These are phyloP conservation scores for Salix exigua DNA, from an alignment of 345 rosid species.

Conservation along the genomic window DNA sequence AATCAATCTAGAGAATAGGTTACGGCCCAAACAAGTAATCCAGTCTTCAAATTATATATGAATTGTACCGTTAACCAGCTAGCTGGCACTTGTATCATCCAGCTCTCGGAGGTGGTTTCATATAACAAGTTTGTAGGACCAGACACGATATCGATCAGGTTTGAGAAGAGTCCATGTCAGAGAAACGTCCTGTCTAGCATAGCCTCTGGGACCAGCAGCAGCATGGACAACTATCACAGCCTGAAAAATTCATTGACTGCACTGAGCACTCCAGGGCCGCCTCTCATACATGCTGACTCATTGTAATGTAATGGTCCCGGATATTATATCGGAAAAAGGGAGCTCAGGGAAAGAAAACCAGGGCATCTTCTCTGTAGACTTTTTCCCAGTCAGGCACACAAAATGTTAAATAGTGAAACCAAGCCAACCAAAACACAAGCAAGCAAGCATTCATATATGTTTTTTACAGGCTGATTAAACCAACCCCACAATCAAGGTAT, in stretches of 20 bases:
- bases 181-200: not conserved
- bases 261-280: not conserved
- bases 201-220: constrained; percentile 2
- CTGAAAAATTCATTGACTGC: not conserved
- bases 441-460: constrained; percentile 2
- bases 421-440: constrained; percentile 5
- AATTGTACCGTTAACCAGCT: not conserved
- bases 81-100: not conserved
- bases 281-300: not conserved
- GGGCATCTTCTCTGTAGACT: constrained; percentile 7
- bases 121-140: not conserved
- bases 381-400: not conserved
- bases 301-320: constrained; percentile 6
- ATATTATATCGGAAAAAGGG: not conserved
- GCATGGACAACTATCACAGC: not conserved
- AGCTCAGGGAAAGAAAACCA: not conserved
- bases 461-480: constrained; percentile 19
- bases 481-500: constrained; percentile 21
- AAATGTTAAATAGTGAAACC: constrained; percentile 9
- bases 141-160: no score
- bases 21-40: no score
- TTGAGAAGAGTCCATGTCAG: not conserved
- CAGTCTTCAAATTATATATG: no score
- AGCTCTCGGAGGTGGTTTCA: not conserved
- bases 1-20: no score